Base-by-base conservation (phyloP, 192 early-diverging fungal species). In the Piromyces finnis region DNA sequence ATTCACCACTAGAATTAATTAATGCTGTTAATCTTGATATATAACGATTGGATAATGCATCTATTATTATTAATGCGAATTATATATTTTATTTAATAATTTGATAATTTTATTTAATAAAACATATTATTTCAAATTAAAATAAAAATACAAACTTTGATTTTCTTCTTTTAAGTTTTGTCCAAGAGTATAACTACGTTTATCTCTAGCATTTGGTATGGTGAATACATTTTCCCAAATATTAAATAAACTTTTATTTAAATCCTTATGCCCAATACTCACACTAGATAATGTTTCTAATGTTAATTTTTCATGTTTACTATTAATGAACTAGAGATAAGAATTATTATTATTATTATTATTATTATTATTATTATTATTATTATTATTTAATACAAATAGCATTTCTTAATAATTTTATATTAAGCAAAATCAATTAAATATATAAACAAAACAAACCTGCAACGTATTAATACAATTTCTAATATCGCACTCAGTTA, bases 401-500 rank as follows among this genome's bases (percentile, higher is more conserved):
- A n/a, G n/a, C n/a, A n/a, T n/a, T n/a, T n/a, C n/a, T n/a, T n/a
- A n/a, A n/a, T n/a, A n/a, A n/a, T n/a, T n/a, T n/a, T n/a, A n/a
- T n/a, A n/a, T n/a, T n/a, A n/a, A n/a, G n/a, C n/a, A n/a, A n/a
- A n/a, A n/a, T n/a, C n/a, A n/a, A n/a, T n/a, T n/a, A n/a, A n/a
- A n/a, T n/a, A n/a, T n/a, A n/a, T n/a, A n/a, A n/a, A n/a, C n/a
- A n/a, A n/a, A n/a, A n/a, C n/a, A n/a, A n/a, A 81, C 80, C 78
- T 99, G 97, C 78, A 98, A 84, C 14, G 94, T 92, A 80, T 97
- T 97, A 29, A 99, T 84, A 79, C 94, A 95, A 27, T 90, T 88
- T 41, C 97, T 88, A 51, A 99, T 88, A 83, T 99, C 97, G 51
- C 96, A 93, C 32, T 94, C 92, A 2, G 92, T 91, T 77, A 91